phyloP scores from a whole-genome alignment of 2,329 filamentous ascomycete genomes.

The Fusarium odoratissimum region DNA sequence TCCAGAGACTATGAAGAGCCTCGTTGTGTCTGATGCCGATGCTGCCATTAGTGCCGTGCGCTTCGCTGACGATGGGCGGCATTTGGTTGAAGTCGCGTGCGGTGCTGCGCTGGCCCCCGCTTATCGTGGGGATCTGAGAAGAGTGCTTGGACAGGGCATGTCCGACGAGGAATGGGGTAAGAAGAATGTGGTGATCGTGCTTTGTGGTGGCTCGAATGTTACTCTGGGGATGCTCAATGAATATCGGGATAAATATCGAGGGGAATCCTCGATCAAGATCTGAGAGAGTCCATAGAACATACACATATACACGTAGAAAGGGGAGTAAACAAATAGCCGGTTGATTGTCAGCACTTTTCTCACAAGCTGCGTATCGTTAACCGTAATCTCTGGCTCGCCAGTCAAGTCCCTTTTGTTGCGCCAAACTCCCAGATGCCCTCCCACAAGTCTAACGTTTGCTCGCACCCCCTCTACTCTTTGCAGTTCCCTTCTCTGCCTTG shows the following conservation, averaged over 20 bases:
- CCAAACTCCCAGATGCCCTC: conserved; percentile 22
- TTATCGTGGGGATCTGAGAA: conserved; percentile 72
- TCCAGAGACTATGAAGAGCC: conserved; percentile 47
- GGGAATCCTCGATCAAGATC: conserved; percentile 48
- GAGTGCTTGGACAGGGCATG: conserved; percentile 65
- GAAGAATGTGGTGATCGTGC: conserved; percentile 82
- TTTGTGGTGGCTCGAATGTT: conserved; percentile 83
- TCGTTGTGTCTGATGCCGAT: conserved; percentile 65
- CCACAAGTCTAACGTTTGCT: conserved; percentile 48
- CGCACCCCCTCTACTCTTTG: conserved; percentile 45
- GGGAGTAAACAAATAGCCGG: neutral
- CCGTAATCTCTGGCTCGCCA: neutral
- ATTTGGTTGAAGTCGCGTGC: conserved; percentile 87
- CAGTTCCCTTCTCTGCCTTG: conserved; percentile 56
- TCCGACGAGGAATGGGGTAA: conserved; percentile 68
- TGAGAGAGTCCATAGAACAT: conserved; percentile 4
- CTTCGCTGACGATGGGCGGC: conserved; percentile 83
- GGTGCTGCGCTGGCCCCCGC: conserved; percentile 80
- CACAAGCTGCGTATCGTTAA: neutral
- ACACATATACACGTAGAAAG: neutral
- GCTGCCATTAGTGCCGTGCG: conserved; percentile 81
- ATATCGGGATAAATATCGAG: conserved; percentile 63
- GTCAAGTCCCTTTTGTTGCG: neutral
- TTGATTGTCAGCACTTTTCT: neutral
- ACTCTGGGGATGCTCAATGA: conserved; percentile 69